Evolutionary conservation across 2,329 filamentous ascomycete genomes (phyloP).

Genomic region (Alternaria viburni): DNA sequence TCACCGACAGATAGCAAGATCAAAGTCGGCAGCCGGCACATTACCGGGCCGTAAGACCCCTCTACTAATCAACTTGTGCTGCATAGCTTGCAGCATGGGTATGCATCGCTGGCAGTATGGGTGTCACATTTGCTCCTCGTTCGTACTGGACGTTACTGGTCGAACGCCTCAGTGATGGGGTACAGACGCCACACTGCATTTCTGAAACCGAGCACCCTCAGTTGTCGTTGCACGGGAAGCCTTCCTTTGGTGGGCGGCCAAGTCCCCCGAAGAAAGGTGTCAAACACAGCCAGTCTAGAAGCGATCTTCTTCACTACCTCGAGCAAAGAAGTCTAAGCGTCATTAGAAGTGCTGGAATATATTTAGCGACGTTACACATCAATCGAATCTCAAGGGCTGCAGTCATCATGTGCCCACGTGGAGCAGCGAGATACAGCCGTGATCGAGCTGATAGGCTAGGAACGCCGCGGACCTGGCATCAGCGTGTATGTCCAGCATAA

Average conservation of each 20-base stretch:
- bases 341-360: constrained; percentile 13
- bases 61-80: not conserved
- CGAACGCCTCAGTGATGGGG: not conserved
- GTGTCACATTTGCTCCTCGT: not conserved
- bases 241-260: not conserved
- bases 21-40: not conserved
- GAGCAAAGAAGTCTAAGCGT: constrained; percentile 11
- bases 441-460: not conserved
- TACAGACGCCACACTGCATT: not conserved
- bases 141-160: not conserved
- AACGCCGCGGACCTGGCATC: constrained; percentile 1
- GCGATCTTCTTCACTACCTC: not conserved
- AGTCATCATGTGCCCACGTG: constrained; percentile 11
- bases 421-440: not conserved
- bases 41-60: not conserved
- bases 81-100: not conserved
- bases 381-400: not conserved
- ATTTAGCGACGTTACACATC: constrained; percentile 11
- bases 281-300: not conserved
- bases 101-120: not conserved
- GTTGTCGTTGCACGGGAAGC: not conserved
- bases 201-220: not conserved
- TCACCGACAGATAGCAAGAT: not conserved
- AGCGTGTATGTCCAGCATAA: constrained; percentile 13
- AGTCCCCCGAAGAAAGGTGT: not conserved